phyloP scores from a whole-genome alignment of 331 rosid genomes.

The Spiraea crenata region DNA sequence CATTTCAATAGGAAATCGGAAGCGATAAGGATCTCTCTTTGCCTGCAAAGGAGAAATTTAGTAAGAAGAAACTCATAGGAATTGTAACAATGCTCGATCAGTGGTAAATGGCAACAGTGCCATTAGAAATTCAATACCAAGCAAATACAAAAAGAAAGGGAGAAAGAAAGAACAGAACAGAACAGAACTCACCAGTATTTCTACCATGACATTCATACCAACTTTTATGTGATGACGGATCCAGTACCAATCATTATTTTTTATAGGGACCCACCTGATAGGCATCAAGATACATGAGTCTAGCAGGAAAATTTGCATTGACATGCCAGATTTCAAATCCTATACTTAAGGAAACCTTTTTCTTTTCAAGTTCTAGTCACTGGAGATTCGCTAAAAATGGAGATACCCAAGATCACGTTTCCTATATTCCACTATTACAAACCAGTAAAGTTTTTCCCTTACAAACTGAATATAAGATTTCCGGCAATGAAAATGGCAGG shows the following conservation, averaged over 20 bases:
- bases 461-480: conserved; percentile 15
- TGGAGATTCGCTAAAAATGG: conserved; percentile 10
- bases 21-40: conserved; percentile 92
- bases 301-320: conserved; percentile 20
- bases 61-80: conserved; percentile 9
- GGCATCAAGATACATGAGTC: conserved; percentile 32
- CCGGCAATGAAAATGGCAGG: background rate
- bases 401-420: conserved; percentile 11
- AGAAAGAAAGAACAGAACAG: conserved; percentile 16
- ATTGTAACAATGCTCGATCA: conserved; percentile 5
- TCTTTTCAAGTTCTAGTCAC: conserved; percentile 2
- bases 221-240: conserved; percentile 95
- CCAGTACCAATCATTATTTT: conserved; percentile 96
- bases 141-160: background rate
- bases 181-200: conserved; percentile 70
- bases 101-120: conserved; percentile 21
- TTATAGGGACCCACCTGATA: conserved; percentile 94
- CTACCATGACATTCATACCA: conserved; percentile 83
- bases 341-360: background rate
- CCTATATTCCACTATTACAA: conserved; percentile 18
- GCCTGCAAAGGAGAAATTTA: conserved; percentile 51
- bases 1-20: conserved; percentile 95
- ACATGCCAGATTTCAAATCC: background rate
- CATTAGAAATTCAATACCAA: background rate
- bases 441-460: conserved; percentile 1